phyloP scores from a whole-genome alignment of 176 grass and related monocot species.

The Carex scoparia region DNA sequence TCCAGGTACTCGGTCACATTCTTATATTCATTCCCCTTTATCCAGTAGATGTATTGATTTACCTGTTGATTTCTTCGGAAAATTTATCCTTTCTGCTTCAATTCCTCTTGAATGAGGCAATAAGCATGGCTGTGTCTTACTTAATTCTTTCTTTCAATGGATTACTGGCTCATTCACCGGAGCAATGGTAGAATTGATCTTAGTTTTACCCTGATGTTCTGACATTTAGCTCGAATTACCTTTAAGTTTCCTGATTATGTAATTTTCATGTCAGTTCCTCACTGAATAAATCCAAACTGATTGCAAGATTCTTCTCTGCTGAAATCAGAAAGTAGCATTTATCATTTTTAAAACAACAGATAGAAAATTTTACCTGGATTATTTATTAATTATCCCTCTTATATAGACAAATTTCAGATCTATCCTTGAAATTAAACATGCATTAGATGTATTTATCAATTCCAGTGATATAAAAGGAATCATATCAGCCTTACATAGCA shows the following conservation, averaged over 20 bases:
- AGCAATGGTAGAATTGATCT: neutral
- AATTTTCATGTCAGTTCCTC: too few species aligned
- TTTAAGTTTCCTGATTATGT: neutral
- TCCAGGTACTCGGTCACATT: neutral
- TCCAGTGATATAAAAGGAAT: constrained; percentile 71
- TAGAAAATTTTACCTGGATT: neutral
- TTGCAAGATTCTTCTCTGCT: neutral
- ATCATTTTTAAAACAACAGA: neutral
- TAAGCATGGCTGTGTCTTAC: neutral
- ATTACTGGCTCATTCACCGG: neutral
- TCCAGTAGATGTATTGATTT: neutral
- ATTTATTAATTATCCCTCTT: neutral
- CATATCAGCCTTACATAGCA: constrained; percentile 46
- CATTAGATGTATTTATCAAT: neutral
- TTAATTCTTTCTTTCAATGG: neutral
- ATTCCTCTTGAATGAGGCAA: neutral
- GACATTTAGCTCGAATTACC: neutral
- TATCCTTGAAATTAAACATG: constrained; percentile 7
- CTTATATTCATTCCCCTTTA: neutral
- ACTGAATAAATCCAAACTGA: neutral
- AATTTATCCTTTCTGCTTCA: neutral
- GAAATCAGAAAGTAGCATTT: neutral
- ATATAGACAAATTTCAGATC: neutral
- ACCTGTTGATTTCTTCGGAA: neutral
- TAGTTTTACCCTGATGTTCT: neutral